Base-by-base conservation (phyloP, 306 rosid genomes). In the Prunus fruticosa region DNA sequence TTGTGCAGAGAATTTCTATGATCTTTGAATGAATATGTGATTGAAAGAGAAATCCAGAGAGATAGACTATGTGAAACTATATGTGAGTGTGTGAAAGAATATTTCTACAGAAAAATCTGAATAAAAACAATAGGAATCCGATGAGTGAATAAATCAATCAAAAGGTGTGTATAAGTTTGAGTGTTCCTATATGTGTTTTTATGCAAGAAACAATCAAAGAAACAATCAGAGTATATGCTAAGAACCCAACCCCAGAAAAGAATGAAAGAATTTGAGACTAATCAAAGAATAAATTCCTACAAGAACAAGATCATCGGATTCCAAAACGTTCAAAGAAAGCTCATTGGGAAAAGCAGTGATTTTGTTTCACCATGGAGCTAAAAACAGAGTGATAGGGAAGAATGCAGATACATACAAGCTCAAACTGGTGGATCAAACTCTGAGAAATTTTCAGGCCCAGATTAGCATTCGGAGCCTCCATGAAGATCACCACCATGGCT, bases 241-340 rank as follows among this genome's bases (percentile, higher is more conserved):
- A 71, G 58, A 63, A 66, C 86, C 88, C 85, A 81, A 53, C 85
- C 88, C 87, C 77, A 32, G 32, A 71, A 82, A 82, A 84, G 90
- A 95, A 95, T 82, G 83, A 92, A 96, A 96, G 97, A 96, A 92
- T 94, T 41, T 53, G 22, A 68, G 67, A 81, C 61, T 69, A 34
- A 86, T 18, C 62, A 28, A 80, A 68, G 49, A 71, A 32, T 30
- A 78, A 79, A 72, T 61, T 10, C 84, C 92, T 84, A 88, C 67
- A 83, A 87, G 64, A 87, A 88, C 75, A 87, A 71, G 78, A 89
- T 96, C 99, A 96, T 96, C 98, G 99, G 98, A 96, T 96, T 93
- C 99, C 98, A 14, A 82, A 85, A 81, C 38, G 71, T 78, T 91
- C 93, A 96, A 84, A 81, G 74, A 64, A 76, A 67, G 79, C 83